Evolutionary conservation across 202 grass and related monocot genomes (phyloP), one percentile per base, ranked within the genome.

Genomic region (Setaria italica): DNA sequence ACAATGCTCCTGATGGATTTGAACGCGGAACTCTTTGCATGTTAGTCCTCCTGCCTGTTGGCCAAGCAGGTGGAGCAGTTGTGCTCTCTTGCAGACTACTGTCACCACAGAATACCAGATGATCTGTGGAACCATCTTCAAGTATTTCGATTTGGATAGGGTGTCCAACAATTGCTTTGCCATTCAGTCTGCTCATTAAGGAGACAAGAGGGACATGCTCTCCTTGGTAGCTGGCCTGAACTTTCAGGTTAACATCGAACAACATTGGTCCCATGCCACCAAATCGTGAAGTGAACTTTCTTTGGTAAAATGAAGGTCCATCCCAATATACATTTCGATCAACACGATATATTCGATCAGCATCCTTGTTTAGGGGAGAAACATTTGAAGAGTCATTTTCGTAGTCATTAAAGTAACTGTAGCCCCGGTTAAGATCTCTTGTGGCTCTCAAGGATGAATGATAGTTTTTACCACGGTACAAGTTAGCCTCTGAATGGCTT

Each of bases 181-280:
- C 93, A 88, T 99, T 94, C 82, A 99, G 88, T 80, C 97, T 88
- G 82, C 97, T 96, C 97, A 99, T 99, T 71, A 99, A 73, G 79
- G 90, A 99, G 80, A 99, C 97, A 74, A 99, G 92, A 87, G 97
- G 97, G 75, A 99, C 97, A 89, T 89, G 90, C 83, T 99, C 97
- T 64, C 97, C 97, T 78, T 99, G 93, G 82, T 99, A 99, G 84
- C 93, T 99, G 78, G 91, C 90, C 81, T 94, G 89, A 80, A 99
- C 97, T 79, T 91, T 95, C 75, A 99, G 72, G 83, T 96, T 86
- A 51, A 99, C 88, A 87, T 94, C 88, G 72, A 99, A 82, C 85
- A 96, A 88, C 80, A 92, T 74, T 45, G 91, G 63, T 48, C 84
- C 84, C 59, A 73, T 79, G 76, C 83, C 86, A 79, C 90, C 62